phyloP scores from a whole-genome alignment of 805 yeast genomes.

The Scheffersomyces amazonensis region DNA sequence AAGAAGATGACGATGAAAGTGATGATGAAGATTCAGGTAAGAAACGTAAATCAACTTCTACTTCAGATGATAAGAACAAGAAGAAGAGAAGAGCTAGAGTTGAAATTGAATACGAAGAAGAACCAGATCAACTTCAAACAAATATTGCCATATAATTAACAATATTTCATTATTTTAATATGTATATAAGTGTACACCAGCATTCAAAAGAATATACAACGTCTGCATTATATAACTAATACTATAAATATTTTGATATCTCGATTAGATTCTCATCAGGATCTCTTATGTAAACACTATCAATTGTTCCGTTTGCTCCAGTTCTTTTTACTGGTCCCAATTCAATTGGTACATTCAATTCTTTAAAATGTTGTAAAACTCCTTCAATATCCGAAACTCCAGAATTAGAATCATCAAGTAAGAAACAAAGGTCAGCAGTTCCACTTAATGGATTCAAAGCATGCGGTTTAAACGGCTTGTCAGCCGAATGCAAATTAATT shows the following conservation, averaged over 20 bases:
- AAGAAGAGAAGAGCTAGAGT: slow-evolving; percentile 67
- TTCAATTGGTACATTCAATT: slow-evolving; percentile 1
- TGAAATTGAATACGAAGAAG: slow-evolving; percentile 84
- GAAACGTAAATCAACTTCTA: slow-evolving; percentile 27
- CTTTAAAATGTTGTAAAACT: slow-evolving; percentile 1
- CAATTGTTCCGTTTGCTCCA: slow-evolving; percentile 5
- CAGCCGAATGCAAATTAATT: slow-evolving; percentile 7
- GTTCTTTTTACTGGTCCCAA: slow-evolving; percentile 5
- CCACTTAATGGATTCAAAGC: slow-evolving; percentile 4
- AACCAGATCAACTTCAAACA: slow-evolving; percentile 38
- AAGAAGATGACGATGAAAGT: slow-evolving; percentile 36
- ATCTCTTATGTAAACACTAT: slow-evolving; percentile 6
- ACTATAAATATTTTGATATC: slow-evolving; percentile 1
- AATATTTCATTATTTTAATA: no score
- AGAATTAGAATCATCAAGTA: slow-evolving; percentile 2
- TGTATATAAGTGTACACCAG: no score
- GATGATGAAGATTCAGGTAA: slow-evolving; percentile 25
- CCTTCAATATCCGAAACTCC: not conserved
- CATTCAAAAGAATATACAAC: no score
- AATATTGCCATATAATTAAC: slow-evolving; percentile 27
- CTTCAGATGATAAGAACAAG: slow-evolving; percentile 32
- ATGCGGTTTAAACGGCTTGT: slow-evolving; percentile 6
- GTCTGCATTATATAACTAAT: no score
- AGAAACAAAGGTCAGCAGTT: slow-evolving; percentile 7
- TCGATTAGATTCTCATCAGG: slow-evolving; percentile 6